phyloP scores from a whole-genome alignment of 495 filamentous ascomycete species.

The Pyrenopolyporus hunteri region DNA sequence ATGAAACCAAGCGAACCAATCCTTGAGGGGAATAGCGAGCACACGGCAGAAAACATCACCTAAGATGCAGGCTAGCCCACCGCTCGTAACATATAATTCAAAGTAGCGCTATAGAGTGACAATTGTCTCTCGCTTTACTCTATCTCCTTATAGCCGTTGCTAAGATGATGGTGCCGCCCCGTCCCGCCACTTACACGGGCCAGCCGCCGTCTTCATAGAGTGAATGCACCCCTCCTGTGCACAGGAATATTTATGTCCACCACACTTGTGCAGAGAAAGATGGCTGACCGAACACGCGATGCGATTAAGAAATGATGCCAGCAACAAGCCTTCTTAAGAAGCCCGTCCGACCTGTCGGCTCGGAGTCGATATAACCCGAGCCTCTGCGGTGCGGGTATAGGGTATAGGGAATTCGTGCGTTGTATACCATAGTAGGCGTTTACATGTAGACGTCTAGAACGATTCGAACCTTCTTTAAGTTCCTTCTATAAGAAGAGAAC shows the following conservation, averaged over 20 bases:
- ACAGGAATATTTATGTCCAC: not conserved
- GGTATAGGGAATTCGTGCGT: not conserved
- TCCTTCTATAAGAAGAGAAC: conserved; percentile 15
- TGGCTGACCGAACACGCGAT: not conserved
- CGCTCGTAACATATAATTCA: conserved; percentile 21
- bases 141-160: not conserved
- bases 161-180: not conserved
- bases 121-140: conserved; percentile 2
- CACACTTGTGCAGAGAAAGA: conserved; percentile 1
- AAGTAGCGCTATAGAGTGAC: conserved; percentile 1
- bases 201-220: conserved; percentile 4
- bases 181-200: not conserved
- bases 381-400: not conserved
- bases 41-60: conserved; percentile 3
- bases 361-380: conserved; percentile 2
- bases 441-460: conserved; percentile 22
- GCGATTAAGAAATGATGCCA: conserved; percentile 2
- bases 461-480: conserved; percentile 9
- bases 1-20: conserved; percentile 26
- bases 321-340: conserved; percentile 15
- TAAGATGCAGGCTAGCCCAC: conserved; percentile 9
- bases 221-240: conserved; percentile 3
- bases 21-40: conserved; percentile 5
- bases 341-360: not conserved
- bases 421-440: not conserved